Conservation (phyloP, 1,284 basidiomycete genomes). For the Pseudozyma sp. region DNA sequence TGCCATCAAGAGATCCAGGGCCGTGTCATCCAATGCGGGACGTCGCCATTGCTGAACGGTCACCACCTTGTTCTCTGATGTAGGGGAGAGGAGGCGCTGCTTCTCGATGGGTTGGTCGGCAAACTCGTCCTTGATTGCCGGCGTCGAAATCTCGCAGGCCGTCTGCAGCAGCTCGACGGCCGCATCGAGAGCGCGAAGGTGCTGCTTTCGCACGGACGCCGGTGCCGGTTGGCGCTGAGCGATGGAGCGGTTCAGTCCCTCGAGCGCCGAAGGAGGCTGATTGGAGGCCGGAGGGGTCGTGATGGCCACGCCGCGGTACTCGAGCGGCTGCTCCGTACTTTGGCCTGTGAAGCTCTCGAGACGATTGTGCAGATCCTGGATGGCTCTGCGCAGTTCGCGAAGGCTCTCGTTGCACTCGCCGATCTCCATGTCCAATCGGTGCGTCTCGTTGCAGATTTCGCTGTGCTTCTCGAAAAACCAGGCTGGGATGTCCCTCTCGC, state of each 20-base stretch:
- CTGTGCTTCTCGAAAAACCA: conserved; percentile 99
- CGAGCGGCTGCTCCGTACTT: conserved; percentile 70
- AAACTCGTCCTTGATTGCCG: conserved; percentile 84
- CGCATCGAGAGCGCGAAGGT: conserved; percentile 80
- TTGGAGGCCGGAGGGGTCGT: conserved; percentile 57
- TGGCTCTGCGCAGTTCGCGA: conserved; percentile 83
- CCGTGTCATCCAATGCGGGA: conserved; percentile 75
- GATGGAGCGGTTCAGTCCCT: conserved; percentile 59
- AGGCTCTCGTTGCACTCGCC: conserved; percentile 92
- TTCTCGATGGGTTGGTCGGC: conserved; percentile 85
- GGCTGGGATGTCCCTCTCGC: conserved; percentile 93
- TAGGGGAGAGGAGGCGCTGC: conserved; percentile 82
- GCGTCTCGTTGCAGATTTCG: conserved; percentile 97
- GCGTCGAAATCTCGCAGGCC: conserved; percentile 85
- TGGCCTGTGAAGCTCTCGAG: conserved; percentile 47
- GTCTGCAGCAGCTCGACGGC: conserved; percentile 85
- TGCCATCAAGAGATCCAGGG: conserved; percentile 81
- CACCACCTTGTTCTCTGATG: conserved; percentile 58
- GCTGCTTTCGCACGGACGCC: conserved; percentile 65
- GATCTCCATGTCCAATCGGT: conserved; percentile 95
- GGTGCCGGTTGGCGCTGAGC: conserved; percentile 53
- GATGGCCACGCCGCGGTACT: conserved; percentile 86
- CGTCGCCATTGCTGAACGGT: conserved; percentile 57
- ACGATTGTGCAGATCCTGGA: conserved; percentile 48
- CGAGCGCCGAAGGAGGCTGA: conserved; percentile 68